Conservation (phyloP, 164 flowering plant species). For the Dillenia suffruticosa region DNA sequence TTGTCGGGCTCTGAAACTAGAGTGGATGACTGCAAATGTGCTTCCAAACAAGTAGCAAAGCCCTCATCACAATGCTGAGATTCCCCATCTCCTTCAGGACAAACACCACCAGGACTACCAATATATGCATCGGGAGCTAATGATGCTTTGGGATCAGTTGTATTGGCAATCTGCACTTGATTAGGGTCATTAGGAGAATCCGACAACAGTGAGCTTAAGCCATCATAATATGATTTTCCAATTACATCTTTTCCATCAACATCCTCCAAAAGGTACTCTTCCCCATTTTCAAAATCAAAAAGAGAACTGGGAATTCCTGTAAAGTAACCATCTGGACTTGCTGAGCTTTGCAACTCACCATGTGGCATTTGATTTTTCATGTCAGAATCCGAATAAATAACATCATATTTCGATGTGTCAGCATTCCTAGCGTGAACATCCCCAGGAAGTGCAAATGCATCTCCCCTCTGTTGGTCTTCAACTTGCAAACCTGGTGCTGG, state of each 20-base stretch:
- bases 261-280: slow-evolving; percentile 35
- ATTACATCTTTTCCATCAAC: slow-evolving; percentile 46
- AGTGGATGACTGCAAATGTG: slow-evolving; percentile 16
- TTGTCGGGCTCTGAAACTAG: slow-evolving; percentile 18
- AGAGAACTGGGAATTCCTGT: slow-evolving; percentile 40
- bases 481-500: slow-evolving; percentile 34
- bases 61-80: slow-evolving; percentile 9
- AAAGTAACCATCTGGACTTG: slow-evolving; percentile 37
- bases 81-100: slow-evolving; percentile 14
- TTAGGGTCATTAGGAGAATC: slow-evolving; percentile 42
- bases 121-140: slow-evolving; percentile 15
- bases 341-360: slow-evolving; percentile 23
- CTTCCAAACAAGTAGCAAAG: slow-evolving; percentile 18
- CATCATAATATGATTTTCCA: slow-evolving; percentile 47
- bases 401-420: slow-evolving; percentile 24
- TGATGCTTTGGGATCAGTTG: slow-evolving; percentile 22
- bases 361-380: slow-evolving; percentile 17
- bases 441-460: slow-evolving; percentile 17
- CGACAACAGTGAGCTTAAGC: slow-evolving; percentile 47
- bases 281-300: slow-evolving; percentile 49
- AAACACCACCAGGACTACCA: slow-evolving; percentile 12
- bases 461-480: slow-evolving; percentile 18
- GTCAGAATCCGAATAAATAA: slow-evolving; percentile 21
- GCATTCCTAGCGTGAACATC: slow-evolving; percentile 22
- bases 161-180: slow-evolving; percentile 20